Percentiles rank a stretch among this genome's conserved stretches.
Evolutionary conservation across 2,329 filamentous ascomycete genomes (phyloP).

Genomic region (Exserohilum rostratum): DNA sequence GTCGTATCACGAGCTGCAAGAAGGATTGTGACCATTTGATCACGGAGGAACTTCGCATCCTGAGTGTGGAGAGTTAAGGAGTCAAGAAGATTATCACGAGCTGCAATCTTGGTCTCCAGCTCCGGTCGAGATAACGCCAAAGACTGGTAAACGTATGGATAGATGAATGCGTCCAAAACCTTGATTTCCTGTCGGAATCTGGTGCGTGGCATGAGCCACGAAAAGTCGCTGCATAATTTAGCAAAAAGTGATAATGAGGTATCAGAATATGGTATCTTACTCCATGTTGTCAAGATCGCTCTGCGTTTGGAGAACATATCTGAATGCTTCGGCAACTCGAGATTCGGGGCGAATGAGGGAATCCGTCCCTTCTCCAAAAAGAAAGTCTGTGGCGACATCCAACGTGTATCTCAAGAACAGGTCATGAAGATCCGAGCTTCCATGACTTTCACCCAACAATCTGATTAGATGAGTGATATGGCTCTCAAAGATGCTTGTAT

Average conservation of each 20-base stretch:
- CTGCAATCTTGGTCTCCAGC: neutral
- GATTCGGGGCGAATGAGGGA: neutral
- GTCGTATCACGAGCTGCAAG: constrained; percentile 46
- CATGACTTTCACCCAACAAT: neutral
- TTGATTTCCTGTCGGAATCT: neutral
- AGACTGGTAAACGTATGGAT: neutral
- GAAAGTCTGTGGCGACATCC: neutral
- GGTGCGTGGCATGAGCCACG: neutral
- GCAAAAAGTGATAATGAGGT: neutral
- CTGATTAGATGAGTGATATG: neutral
- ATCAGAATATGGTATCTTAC: neutral
- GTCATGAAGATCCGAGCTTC: neutral
- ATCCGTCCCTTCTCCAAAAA: neutral
- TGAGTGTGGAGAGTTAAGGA: constrained; percentile 27
- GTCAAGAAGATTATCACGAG: constrained; percentile 33
- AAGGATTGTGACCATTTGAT: constrained; percentile 43
- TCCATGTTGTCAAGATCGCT: neutral
- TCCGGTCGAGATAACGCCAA: neutral
- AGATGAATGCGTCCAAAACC: neutral
- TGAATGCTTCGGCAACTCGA: neutral
- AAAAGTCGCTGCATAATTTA: neutral
- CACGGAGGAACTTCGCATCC: constrained; percentile 27
- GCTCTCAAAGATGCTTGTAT: neutral
- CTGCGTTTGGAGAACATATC: neutral
- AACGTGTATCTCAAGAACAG: neutral